These are phyloP conservation scores for Coemansia erecta DNA, from an alignment of 192 early-diverging fungal species.

Conservation along the genomic window DNA sequence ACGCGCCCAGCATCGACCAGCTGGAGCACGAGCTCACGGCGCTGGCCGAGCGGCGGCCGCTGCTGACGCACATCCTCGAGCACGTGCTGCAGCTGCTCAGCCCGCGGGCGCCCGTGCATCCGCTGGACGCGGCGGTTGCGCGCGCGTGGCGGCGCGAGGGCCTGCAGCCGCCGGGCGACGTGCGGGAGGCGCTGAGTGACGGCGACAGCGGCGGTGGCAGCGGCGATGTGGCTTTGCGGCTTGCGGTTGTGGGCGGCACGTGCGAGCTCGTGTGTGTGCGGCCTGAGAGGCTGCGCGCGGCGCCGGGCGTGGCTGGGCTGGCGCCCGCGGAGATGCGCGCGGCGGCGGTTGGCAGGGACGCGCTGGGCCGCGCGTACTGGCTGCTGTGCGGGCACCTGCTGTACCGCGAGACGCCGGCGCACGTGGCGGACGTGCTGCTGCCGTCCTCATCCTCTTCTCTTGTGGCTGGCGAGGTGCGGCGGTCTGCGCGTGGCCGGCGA, in stretches of 20 bases:
- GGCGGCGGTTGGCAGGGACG: conserved; percentile 17
- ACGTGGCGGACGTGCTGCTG: conserved; percentile 22
- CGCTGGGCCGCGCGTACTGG: conserved; percentile 25
- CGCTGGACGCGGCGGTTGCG: too few relatives aligned
- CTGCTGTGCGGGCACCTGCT: conserved; percentile 25
- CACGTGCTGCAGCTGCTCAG: conserved; percentile 15
- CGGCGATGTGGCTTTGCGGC: conserved; percentile 17
- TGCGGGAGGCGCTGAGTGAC: too few relatives aligned
- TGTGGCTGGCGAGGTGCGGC: too few relatives aligned
- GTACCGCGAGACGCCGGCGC: conserved; percentile 24
- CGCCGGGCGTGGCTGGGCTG: not conserved
- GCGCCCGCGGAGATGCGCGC: conserved; percentile 13
- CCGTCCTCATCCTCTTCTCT: too few relatives aligned
- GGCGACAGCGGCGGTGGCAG: conserved; percentile 21
- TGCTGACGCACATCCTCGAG: conserved; percentile 13
- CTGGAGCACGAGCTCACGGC: conserved; percentile 25
- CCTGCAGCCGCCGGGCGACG: too few relatives aligned
- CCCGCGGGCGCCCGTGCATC: too few relatives aligned
- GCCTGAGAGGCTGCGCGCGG: conserved; percentile 18
- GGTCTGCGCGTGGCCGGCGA: too few relatives aligned
- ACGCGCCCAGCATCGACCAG: conserved; percentile 14
- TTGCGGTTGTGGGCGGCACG: too few relatives aligned
- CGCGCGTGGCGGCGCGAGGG: too few relatives aligned
- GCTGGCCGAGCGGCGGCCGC: not conserved
- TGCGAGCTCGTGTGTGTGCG: conserved; percentile 26